Percentiles rank a stretch among this genome's conserved stretches.
These are phyloP conservation scores for Hortiboletus rubellus DNA, from an alignment of 1,284 basidiomycete species.

Conservation along the genomic window DNA sequence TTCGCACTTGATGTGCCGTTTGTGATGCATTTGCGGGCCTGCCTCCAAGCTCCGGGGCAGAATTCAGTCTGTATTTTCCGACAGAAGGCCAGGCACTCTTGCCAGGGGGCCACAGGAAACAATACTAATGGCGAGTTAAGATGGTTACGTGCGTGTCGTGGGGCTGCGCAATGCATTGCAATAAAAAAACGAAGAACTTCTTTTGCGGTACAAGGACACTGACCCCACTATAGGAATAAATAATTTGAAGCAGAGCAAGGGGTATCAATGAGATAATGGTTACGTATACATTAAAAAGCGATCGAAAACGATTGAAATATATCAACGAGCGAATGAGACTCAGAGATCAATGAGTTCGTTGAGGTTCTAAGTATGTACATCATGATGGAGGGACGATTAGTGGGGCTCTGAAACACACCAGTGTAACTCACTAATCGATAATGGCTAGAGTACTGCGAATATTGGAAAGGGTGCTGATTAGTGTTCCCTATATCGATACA, in stretches of 20 bases:
- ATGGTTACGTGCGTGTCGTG: not conserved
- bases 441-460: slow-evolving; percentile 25
- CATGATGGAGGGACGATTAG: not conserved
- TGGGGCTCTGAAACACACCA: not conserved
- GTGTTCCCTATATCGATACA: not conserved
- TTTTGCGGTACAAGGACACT: not conserved
- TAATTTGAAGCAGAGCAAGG: not conserved
- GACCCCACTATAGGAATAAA: not conserved
- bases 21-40: not conserved
- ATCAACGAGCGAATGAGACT: not conserved
- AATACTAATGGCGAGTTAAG: not conserved
- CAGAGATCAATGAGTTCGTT: slow-evolving; percentile 23
- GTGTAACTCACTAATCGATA: slow-evolving; percentile 19
- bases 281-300: not conserved
- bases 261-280: not conserved
- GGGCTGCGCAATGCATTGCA: not conserved
- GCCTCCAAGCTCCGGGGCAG: not conserved
- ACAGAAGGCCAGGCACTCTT: not conserved
- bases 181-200: not conserved
- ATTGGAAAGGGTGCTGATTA: not conserved
- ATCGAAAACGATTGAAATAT: not conserved
- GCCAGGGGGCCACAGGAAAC: not conserved
- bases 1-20: not conserved
- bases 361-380: slow-evolving; percentile 15
- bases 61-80: not conserved